A percentile compares a stretch with the other conserved stretches of the same genome.
These are phyloP conservation scores for Geotrichum candidum DNA, from an alignment of 1,139 yeast genomes.

Conservation along the genomic window DNA sequence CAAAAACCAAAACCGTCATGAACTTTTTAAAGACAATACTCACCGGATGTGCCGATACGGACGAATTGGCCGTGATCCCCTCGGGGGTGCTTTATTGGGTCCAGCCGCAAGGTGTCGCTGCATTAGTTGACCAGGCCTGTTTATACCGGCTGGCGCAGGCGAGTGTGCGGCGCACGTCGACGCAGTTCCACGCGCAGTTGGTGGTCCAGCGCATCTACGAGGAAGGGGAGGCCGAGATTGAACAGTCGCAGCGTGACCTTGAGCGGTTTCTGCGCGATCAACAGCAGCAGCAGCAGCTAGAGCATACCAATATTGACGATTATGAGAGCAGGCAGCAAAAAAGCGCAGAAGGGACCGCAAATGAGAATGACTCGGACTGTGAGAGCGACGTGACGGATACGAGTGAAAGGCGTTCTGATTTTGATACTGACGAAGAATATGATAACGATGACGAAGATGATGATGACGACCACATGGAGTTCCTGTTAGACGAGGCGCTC, in stretches of 20 bases:
- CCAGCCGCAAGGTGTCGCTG: conserved; percentile 75
- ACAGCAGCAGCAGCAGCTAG: neutral
- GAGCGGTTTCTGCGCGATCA: neutral
- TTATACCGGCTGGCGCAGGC: conserved; percentile 61
- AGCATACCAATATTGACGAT: neutral
- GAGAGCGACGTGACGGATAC: neutral
- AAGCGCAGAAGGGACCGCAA: neutral
- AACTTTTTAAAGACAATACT: conserved; percentile 70
- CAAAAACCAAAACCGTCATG: conserved; percentile 41
- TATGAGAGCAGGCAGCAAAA: neutral
- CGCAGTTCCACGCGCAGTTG: conserved; percentile 63
- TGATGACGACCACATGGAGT: conserved; percentile 55
- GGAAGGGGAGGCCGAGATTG: conserved; percentile 56
- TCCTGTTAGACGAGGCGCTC: conserved; percentile 59
- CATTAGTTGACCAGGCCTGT: conserved; percentile 77
- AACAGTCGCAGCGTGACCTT: conserved; percentile 20
- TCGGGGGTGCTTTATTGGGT: conserved; percentile 73
- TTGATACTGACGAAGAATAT: conserved; percentile 46
- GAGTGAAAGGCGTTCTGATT: neutral
- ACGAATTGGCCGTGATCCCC: conserved; percentile 67
- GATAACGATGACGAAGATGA: conserved; percentile 30
- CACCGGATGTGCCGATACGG: conserved; percentile 49
- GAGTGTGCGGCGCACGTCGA: conserved; percentile 59
- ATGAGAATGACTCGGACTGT: neutral
- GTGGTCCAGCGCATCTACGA: conserved; percentile 63